Percentiles rank a stretch among this genome's conserved stretches.
Conservation (phyloP, 192 early-diverging fungal species). For the Rhizophagus prolifer region DNA sequence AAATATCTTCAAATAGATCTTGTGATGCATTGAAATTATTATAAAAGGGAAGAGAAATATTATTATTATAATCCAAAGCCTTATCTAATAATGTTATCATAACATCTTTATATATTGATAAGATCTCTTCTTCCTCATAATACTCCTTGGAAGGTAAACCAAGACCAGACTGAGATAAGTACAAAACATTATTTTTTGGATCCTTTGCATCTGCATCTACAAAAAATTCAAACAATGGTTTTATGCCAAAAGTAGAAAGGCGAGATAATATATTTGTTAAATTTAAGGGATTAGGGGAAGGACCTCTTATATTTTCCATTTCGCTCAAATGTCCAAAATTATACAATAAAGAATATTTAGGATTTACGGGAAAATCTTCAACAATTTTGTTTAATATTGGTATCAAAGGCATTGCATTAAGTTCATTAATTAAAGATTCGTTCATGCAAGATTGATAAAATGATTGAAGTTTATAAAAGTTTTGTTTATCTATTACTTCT, state of each 20-base stretch:
- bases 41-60: not conserved
- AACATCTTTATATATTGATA: constrained; percentile 42
- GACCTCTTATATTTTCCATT: not conserved
- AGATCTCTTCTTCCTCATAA: constrained; percentile 51
- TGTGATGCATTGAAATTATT: not conserved
- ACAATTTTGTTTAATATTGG: constrained; percentile 38
- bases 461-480: constrained; percentile 55
- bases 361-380: constrained; percentile 35
- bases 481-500: constrained; percentile 46
- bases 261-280: constrained; percentile 33
- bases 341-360: not conserved
- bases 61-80: constrained; percentile 34
- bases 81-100: constrained; percentile 43
- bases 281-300: constrained; percentile 9
- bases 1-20: not conserved
- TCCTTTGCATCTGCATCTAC: constrained; percentile 59
- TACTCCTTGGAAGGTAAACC: constrained; percentile 67
- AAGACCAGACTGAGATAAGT: constrained; percentile 52
- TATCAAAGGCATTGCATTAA: constrained; percentile 43
- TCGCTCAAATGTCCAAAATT: not conserved
- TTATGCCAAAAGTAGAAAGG: constrained; percentile 35
- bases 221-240: constrained; percentile 48
- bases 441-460: constrained; percentile 60
- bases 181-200: constrained; percentile 52
- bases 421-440: constrained; percentile 37